phyloP scores from a whole-genome alignment of 148 eudicot genomes.

The Nepenthes mirabilis region DNA sequence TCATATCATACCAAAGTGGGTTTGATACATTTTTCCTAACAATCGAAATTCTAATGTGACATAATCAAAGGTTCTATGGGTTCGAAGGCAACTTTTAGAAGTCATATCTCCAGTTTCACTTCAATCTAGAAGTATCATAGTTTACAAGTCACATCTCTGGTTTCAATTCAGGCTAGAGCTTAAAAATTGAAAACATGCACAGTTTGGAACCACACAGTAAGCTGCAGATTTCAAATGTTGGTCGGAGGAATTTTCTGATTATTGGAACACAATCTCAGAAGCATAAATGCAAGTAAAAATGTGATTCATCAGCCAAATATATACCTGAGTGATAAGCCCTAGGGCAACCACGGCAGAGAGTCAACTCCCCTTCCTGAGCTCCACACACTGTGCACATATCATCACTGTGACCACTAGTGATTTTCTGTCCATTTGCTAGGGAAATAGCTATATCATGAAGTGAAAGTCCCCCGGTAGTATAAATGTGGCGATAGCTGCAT shows the following conservation, averaged over 20 bases:
- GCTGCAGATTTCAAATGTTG: background rate
- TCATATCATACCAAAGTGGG: too few relatives aligned
- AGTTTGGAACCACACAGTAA: background rate
- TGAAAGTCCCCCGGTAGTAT: constrained; percentile 58
- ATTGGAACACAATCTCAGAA: too few relatives aligned
- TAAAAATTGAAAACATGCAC: background rate
- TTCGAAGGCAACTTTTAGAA: too few relatives aligned
- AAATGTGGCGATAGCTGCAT: constrained; percentile 78
- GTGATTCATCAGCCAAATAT: background rate
- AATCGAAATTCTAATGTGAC: too few relatives aligned
- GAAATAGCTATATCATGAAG: constrained; percentile 88
- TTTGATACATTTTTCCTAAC: too few relatives aligned
- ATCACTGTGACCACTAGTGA: constrained; percentile 68
- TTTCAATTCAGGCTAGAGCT: background rate
- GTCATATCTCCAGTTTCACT: too few relatives aligned
- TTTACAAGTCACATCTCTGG: too few relatives aligned
- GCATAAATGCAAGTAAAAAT: too few relatives aligned
- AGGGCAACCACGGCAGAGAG: constrained; percentile 72
- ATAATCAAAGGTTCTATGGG: too few relatives aligned
- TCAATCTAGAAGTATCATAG: too few relatives aligned
- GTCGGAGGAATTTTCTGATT: too few relatives aligned
- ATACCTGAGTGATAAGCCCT: constrained; percentile 37
- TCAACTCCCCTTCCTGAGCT: constrained; percentile 62
- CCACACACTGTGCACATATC: constrained; percentile 99
- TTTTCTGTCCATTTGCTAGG: constrained; percentile 59